Percentiles rank a stretch among this genome's conserved stretches.
These are phyloP conservation scores for Aphanomyces astaci DNA, from an alignment of 352 stramenopile genomes.

Conservation along the genomic window DNA sequence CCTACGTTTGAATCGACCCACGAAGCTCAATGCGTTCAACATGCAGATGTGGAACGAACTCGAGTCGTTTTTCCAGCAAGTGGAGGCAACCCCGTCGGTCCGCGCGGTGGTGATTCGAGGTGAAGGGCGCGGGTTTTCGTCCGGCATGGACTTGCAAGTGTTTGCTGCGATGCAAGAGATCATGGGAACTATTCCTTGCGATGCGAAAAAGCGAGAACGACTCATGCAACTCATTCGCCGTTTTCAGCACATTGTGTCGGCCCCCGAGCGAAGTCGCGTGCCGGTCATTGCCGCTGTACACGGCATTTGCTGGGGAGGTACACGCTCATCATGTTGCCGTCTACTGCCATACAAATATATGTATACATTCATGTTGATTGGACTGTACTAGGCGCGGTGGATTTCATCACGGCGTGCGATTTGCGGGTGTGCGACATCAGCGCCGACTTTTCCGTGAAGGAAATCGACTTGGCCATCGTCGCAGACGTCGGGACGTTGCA, in stretches of 20 bases:
- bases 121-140: slow-evolving; percentile 72
- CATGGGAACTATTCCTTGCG: slow-evolving; percentile 48
- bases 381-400: slow-evolving; percentile 36
- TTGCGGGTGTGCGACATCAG: slow-evolving; percentile 78
- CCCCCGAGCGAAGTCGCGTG: slow-evolving; percentile 73
- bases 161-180: slow-evolving; percentile 73
- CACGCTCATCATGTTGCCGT: background rate
- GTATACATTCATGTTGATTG: too few relatives aligned
- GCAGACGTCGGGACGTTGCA: slow-evolving; percentile 84
- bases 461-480: slow-evolving; percentile 84
- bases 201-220: slow-evolving; percentile 70
- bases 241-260: slow-evolving; percentile 80
- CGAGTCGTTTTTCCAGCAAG: slow-evolving; percentile 49
- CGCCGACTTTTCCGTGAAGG: slow-evolving; percentile 78
- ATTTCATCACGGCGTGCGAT: slow-evolving; percentile 84
- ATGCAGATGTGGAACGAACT: slow-evolving; percentile 87
- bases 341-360: background rate
- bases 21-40: slow-evolving; percentile 82
- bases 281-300: slow-evolving; percentile 79
- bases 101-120: slow-evolving; percentile 72
- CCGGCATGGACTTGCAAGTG: slow-evolving; percentile 84
- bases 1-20: slow-evolving; percentile 74
- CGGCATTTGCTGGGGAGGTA: slow-evolving; percentile 72
- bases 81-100: slow-evolving; percentile 59
- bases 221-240: slow-evolving; percentile 71